These are phyloP conservation scores for Fusarium phyllophilum DNA, from an alignment of 2,329 filamentous ascomycete genomes.

Conservation along the genomic window DNA sequence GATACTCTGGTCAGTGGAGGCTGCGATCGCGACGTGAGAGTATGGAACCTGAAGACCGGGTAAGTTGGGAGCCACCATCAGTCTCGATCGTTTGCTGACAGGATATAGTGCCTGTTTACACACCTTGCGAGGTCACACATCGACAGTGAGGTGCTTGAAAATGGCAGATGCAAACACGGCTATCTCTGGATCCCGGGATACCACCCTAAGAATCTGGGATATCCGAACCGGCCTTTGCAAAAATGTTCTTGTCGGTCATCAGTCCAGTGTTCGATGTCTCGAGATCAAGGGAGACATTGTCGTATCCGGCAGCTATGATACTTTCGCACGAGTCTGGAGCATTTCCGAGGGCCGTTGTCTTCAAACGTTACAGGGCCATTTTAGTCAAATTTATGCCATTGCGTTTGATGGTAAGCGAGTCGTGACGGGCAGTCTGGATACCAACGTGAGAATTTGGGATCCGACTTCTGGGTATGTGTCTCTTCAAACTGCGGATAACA, in stretches of 20 bases:
- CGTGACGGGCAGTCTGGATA: conserved; percentile 95
- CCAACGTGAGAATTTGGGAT: conserved; percentile 97
- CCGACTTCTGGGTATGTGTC: conserved; percentile 80
- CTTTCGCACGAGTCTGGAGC: conserved; percentile 96
- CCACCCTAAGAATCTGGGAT: conserved; percentile 95
- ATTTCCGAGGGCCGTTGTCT: conserved; percentile 95
- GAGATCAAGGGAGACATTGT: conserved; percentile 97
- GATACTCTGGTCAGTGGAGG: conserved; percentile 95
- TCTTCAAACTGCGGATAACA: background rate
- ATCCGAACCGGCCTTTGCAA: conserved; percentile 87
- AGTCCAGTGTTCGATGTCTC: conserved; percentile 92
- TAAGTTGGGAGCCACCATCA: conserved; percentile 56
- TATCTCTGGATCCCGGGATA: conserved; percentile 96
- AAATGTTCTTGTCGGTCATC: conserved; percentile 92
- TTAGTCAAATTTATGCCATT: conserved; percentile 98
- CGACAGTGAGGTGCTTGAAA: conserved; percentile 94
- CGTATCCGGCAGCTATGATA: conserved; percentile 98
- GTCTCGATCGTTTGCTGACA: conserved; percentile 30
- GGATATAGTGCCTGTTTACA: conserved; percentile 74
- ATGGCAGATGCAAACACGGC: conserved; percentile 96
- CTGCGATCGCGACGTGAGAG: conserved; percentile 94
- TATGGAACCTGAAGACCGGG: conserved; percentile 96
- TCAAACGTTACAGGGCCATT: conserved; percentile 90
- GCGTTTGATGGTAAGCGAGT: conserved; percentile 95
- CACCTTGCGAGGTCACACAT: conserved; percentile 92